Conservation (phyloP, 2,329 filamentous ascomycete species). For the Clarireedia hainanense region DNA sequence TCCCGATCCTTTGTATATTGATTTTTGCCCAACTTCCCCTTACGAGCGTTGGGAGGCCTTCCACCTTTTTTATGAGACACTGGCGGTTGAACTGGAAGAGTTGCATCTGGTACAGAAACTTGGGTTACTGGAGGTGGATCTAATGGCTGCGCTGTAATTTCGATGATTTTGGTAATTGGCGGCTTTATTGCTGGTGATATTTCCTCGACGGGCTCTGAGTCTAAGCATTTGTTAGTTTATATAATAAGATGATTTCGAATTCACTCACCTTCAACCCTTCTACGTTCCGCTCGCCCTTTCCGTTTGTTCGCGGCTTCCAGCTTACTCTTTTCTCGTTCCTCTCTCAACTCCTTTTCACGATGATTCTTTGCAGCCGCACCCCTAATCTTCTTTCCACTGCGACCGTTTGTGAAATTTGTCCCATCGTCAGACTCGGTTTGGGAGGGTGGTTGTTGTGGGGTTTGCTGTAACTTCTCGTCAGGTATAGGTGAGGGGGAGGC, state of each 20-base stretch:
- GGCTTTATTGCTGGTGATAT: constrained; percentile 40
- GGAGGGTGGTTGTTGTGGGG: constrained; percentile 33
- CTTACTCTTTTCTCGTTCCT: constrained; percentile 67
- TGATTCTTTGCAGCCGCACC: constrained; percentile 48
- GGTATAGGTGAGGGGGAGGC: constrained; percentile 56
- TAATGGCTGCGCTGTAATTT: constrained; percentile 24
- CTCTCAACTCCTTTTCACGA: constrained; percentile 56
- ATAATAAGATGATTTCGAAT: constrained; percentile 13
- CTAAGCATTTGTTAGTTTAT: constrained; percentile 38
- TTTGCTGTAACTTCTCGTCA: constrained; percentile 31
- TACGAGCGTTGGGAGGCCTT: constrained; percentile 56
- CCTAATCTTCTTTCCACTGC: constrained; percentile 55
- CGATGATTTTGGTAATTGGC: constrained; percentile 25
- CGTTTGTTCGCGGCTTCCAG: constrained; percentile 71
- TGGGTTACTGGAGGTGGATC: constrained; percentile 40
- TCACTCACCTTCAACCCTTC: constrained; percentile 67
- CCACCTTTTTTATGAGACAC: constrained; percentile 54
- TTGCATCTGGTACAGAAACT: constrained; percentile 39
- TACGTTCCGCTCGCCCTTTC: constrained; percentile 73
- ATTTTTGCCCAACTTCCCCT: constrained; percentile 63
- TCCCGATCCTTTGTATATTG: constrained; percentile 77
- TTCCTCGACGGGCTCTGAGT: constrained; percentile 68
- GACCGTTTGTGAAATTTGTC: constrained; percentile 30
- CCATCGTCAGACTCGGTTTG: constrained; percentile 69
- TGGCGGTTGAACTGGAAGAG: constrained; percentile 35